These are phyloP conservation scores for Pseudomonodictys pantanalensis DNA, from an alignment of 495 filamentous ascomycete species.

Conservation along the genomic window DNA sequence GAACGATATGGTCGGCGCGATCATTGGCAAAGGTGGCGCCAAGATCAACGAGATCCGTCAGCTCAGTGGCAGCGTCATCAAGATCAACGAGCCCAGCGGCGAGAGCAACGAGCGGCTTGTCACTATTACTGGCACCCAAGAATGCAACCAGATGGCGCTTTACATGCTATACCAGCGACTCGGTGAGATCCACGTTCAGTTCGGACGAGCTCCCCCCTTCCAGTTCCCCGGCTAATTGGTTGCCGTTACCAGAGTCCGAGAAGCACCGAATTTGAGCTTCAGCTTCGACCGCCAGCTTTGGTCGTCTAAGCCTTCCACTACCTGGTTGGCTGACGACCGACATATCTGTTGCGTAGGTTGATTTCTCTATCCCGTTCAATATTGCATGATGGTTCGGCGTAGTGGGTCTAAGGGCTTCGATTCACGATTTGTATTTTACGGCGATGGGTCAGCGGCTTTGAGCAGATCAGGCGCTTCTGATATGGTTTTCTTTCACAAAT, in stretches of 20 bases:
- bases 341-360: neutral
- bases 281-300: neutral
- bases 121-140: conserved; percentile 94
- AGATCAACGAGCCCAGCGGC: conserved; percentile 99
- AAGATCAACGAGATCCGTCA: conserved; percentile 99
- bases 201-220: too few relatives aligned
- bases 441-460: neutral
- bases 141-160: conserved; percentile 97
- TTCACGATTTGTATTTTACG: neutral
- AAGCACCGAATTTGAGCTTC: conserved; percentile 9
- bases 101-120: conserved; percentile 97
- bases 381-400: too few relatives aligned
- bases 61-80: conserved; percentile 95
- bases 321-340: neutral
- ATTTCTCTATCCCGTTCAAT: neutral
- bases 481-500: too few relatives aligned
- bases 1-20: conserved; percentile 99
- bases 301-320: neutral
- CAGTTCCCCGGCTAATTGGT: too few relatives aligned
- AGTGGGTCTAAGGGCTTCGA: too few relatives aligned
- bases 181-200: conserved; percentile 58
- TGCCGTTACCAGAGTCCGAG: conserved; percentile 2
- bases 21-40: conserved; percentile 96
- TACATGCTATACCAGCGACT: conserved; percentile 98
- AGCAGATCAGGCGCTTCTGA: neutral